Percentiles rank a stretch among this genome's conserved stretches.
phyloP scores from a whole-genome alignment of 176 grass and related monocot species.

The Elymus sibiricus region DNA sequence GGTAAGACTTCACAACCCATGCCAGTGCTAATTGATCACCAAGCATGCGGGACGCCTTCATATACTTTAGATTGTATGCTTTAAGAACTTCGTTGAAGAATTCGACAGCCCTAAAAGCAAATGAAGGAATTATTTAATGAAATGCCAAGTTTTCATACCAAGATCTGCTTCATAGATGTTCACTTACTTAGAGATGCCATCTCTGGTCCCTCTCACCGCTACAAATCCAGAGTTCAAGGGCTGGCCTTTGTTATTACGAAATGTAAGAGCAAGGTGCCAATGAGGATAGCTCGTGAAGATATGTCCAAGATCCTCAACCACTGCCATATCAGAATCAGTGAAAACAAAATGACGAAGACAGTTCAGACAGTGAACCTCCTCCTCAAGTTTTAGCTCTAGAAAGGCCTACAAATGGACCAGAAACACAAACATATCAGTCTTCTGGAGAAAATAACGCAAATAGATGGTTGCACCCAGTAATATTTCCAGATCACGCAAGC shows the following conservation, averaged over 20 bases:
- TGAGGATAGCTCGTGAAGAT: constrained; percentile 68
- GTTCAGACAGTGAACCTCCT: constrained; percentile 41
- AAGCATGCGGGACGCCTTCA: constrained; percentile 68
- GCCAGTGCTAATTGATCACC: constrained; percentile 83
- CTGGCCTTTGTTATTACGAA: constrained; percentile 90
- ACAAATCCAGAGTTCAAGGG: constrained; percentile 95
- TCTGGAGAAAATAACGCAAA: constrained; percentile 26
- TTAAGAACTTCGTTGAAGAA: constrained; percentile 80
- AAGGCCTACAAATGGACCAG: constrained; percentile 57
- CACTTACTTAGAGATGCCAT: constrained; percentile 69
- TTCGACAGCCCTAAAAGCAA: constrained; percentile 49
- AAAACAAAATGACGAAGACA: constrained; percentile 60
- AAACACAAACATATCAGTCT: constrained; percentile 14
- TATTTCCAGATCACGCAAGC: neutral
- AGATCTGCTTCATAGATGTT: neutral
- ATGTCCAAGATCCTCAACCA: constrained; percentile 77
- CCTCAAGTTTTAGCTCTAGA: constrained; percentile 60
- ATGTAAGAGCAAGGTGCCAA: constrained; percentile 86
- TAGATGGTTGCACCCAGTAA: constrained; percentile 11
- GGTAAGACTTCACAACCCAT: constrained; percentile 85
- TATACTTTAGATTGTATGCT: constrained; percentile 63
- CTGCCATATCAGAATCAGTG: constrained; percentile 79
- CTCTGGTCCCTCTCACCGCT: constrained; percentile 67
- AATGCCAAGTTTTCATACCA: neutral
- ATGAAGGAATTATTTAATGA: neutral